A percentile compares a stretch with the other conserved stretches of the same genome.
Evolutionary conservation across 2,329 filamentous ascomycete genomes (phyloP).

Genomic region (Chalaropsis thielavioides): DNA sequence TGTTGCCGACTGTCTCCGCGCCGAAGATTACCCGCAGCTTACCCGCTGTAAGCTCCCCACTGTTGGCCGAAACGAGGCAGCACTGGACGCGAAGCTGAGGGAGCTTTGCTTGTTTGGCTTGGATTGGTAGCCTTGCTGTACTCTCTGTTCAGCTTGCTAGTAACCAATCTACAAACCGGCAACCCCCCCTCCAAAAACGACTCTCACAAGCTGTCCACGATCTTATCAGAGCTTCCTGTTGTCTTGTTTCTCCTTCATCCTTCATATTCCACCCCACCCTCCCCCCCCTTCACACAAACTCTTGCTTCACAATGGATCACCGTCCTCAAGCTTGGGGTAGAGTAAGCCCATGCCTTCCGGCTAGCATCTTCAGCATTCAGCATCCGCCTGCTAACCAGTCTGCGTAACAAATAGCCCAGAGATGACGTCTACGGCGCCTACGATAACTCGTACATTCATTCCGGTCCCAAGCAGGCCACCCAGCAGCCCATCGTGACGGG

Average conservation of each 20-base stretch:
- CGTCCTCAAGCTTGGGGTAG: slow-evolving; percentile 59
- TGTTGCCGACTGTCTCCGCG: background rate
- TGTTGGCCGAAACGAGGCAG: background rate
- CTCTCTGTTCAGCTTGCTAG: background rate
- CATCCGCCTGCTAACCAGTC: slow-evolving; percentile 17
- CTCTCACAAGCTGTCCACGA: background rate
- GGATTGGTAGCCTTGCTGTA: background rate
- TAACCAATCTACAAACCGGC: too few relatives aligned
- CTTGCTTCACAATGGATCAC: slow-evolving; percentile 46
- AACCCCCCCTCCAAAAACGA: background rate
- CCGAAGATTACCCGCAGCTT: background rate
- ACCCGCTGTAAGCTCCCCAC: background rate
- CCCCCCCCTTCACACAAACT: slow-evolving; percentile 1
- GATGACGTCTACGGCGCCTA: slow-evolving; percentile 95
- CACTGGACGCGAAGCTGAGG: slow-evolving; percentile 2
- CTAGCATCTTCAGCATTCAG: background rate
- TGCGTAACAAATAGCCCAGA: slow-evolving; percentile 52
- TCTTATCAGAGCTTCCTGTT: background rate
- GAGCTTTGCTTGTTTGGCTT: background rate
- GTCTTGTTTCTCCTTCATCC: background rate
- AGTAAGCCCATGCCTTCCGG: slow-evolving; percentile 35
- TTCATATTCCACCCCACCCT: background rate
- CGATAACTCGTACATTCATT: slow-evolving; percentile 70
- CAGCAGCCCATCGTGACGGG: slow-evolving; percentile 90
- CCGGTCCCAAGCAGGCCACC: slow-evolving; percentile 66